Evolutionary conservation across 1,284 basidiomycete species (phyloP).

Genomic region (Athelia sp.): DNA sequence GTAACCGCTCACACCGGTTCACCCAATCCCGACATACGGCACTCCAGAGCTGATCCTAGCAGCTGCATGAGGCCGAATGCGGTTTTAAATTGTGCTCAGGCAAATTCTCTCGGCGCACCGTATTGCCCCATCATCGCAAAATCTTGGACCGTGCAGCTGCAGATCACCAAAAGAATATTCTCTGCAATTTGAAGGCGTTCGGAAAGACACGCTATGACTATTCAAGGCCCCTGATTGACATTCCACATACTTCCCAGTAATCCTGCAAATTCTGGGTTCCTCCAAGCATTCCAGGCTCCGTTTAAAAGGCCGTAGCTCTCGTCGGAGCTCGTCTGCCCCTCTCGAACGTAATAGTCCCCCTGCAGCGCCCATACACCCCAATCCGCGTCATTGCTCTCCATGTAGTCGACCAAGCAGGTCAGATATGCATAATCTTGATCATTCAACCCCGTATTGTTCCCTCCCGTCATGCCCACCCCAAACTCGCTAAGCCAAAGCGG

Average conservation of each 20-base stretch:
- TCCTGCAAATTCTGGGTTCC: slow-evolving; percentile 9
- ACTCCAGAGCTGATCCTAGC: too few species aligned
- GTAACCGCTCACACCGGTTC: too few species aligned
- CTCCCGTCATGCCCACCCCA: slow-evolving; percentile 4
- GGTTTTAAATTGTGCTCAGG: too few species aligned
- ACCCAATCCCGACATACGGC: too few species aligned
- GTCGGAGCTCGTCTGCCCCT: slow-evolving; percentile 9
- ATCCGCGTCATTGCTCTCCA: slow-evolving; percentile 15
- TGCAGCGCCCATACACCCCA: slow-evolving; percentile 14
- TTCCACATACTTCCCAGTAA: slow-evolving; percentile 6
- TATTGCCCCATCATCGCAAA: too few species aligned
- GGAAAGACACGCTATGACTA: too few species aligned
- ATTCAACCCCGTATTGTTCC: slow-evolving; percentile 4
- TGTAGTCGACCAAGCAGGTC: slow-evolving; percentile 10
- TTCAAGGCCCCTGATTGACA: slow-evolving; percentile 6
- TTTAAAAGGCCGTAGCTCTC: slow-evolving; percentile 13
- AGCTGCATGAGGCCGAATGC: too few species aligned
- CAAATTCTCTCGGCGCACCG: too few species aligned
- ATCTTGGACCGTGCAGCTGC: too few species aligned
- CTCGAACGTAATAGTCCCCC: slow-evolving; percentile 14
- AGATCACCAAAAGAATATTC: too few species aligned
- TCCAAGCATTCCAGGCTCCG: slow-evolving; percentile 11
- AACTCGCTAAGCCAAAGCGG: slow-evolving; percentile 13
- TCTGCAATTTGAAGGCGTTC: too few species aligned
- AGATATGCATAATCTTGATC: slow-evolving; percentile 8